Evolutionary conservation across 306 rosid genomes (phyloP).

Genomic region (Morella rubra): DNA sequence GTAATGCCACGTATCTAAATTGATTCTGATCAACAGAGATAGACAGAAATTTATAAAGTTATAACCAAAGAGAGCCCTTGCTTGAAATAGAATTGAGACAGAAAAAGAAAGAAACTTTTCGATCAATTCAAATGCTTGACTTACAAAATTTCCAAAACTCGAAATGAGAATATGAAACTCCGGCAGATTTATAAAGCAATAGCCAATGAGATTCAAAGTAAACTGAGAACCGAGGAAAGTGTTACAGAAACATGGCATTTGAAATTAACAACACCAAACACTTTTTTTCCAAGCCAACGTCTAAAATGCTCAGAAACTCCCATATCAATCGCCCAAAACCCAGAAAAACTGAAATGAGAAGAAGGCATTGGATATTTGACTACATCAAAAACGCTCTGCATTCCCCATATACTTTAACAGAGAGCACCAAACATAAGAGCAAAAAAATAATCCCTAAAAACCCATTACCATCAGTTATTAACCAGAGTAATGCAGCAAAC

Average conservation of each 20-base stretch:
- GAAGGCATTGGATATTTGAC: background rate
- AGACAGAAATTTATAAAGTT: background rate
- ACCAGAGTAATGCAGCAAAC: background rate
- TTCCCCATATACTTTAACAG: background rate
- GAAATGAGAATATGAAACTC: background rate
- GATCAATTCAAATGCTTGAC: background rate
- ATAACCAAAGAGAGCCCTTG: background rate
- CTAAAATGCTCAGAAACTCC: background rate
- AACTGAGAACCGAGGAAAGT: no score
- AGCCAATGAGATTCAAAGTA: no score
- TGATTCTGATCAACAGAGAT: background rate
- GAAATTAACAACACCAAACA: conserved; percentile 4
- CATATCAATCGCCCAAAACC: background rate
- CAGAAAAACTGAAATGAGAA: background rate
- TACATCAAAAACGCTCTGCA: background rate
- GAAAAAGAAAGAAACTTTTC: background rate
- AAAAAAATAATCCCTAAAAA: background rate
- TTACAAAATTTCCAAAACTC: background rate
- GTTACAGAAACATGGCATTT: background rate
- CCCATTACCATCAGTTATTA: background rate
- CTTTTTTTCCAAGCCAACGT: conserved; percentile 3
- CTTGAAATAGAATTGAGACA: background rate
- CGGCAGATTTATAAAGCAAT: no score
- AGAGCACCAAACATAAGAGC: background rate
- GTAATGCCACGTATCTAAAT: background rate